Evolutionary conservation across 768 basidiomycete species (phyloP), one percentile per base, ranked within the genome.

Genomic region (Trametes coccinea): DNA sequence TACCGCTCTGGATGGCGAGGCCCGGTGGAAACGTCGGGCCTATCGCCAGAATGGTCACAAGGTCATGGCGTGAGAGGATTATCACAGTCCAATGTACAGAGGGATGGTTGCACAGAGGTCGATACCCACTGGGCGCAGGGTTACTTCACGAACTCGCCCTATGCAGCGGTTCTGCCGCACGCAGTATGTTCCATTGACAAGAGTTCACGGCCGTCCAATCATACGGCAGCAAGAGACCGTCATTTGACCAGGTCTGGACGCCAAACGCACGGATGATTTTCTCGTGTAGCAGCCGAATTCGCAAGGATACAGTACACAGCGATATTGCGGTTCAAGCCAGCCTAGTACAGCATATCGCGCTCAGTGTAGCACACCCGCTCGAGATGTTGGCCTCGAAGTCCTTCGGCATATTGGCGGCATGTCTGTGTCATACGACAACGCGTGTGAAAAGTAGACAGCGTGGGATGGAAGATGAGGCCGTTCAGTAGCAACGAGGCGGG

Each of bases 401-500:
- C 41, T 16, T 14, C 41, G 41, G n/a, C 41, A 43, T 16, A 5
- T 13, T 30, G 29, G 49, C 16, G n/a, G 30, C 31, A 43, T 22
- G 10, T 30, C 2, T 54, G 45, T 52, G 52, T 31, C 45, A 48
- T 53, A 43, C 45, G 34, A 43, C n/a, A 46, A 43, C 27, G 30
- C 61, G 61, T 62, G 61, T 43, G 61, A 56, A 53, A 39, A 43
- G n/a, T 3, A 9, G 4, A 14, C 13, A 29, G 9, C 27, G 34
- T 49, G 29, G 31, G 44, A 55, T 52, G 50, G 27, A 44, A 43
- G 54, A 31, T 52, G 44, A 30, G n/a, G 49, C 50, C 61, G 61
- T 62, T 62, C 61, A 56, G 61, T 62, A 62, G 61, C 61, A 62
- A 62, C 61, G 61, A 56, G 61, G 61, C 55, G 44, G n/a, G 14